Evolutionary conservation across 805 yeast genomes (phyloP), one percentile per base, ranked within the genome.

Genomic region (Yamadazyma phyllophila): DNA sequence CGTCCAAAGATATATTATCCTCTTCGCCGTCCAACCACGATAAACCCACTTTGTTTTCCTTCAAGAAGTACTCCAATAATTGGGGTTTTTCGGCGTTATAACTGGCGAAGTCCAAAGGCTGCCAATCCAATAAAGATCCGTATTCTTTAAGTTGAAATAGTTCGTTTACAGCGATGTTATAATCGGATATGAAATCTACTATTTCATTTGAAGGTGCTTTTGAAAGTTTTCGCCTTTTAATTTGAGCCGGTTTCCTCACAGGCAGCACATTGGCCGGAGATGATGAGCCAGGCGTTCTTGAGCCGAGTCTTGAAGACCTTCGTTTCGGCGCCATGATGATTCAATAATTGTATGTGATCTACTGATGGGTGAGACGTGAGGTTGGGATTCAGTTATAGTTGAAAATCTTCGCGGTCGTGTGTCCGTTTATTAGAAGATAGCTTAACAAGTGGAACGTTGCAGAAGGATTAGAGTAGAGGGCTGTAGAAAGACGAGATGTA

Each of bases 101-200:
- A 8, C 50, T 39, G 1, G 52, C 48, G 49, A 65, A 65, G 42
- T 66, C 78, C 43, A 59, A 10, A 0, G 90, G 90, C 51, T 83
- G 77, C 77, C 82, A 85, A 14, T 78, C 79, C 0, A 74, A 78
- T 36, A 84, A 59, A 0, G 88, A 80, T 15, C 81, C 78, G 57
- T 76, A 85, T 52, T 82, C 79, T 46, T 73, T 66, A 24, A 85
- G 62, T 57, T 85, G 88, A 54, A 80, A 84, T 14, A 85, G 63
- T 56, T 85, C 90, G 49, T 81, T 79, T 0, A 79, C 67, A 20
- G 78, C 60, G 4, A 76, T 43, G 41, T 77, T 78, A 58, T 78
- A 79, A 32, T 72, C 64, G 12, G 74, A 61, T 31, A 74, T 60
- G 44, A 80, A 49, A 5, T 73, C 67, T 0, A 77, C 75, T 46